These are phyloP conservation scores for Vitis hybrid DNA, from an alignment of 177 flowering plant species.

Conservation along the genomic window DNA sequence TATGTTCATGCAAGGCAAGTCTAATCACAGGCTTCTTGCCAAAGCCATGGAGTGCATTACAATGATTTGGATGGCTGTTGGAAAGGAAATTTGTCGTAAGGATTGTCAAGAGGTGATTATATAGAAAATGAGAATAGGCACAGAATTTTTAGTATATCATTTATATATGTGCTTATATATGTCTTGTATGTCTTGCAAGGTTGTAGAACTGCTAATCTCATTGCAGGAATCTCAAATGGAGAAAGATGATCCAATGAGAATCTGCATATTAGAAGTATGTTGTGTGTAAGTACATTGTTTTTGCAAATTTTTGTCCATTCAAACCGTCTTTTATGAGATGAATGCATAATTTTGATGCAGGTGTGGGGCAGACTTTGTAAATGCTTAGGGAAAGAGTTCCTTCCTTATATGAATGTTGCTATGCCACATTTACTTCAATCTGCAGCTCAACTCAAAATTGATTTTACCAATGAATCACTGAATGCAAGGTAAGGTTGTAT, in stretches of 20 bases:
- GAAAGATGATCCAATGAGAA: conserved; percentile 93
- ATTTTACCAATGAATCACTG: conserved; percentile 89
- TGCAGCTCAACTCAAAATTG: conserved; percentile 87
- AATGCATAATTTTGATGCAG: conserved; percentile 30
- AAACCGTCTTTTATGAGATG: background rate
- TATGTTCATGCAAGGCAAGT: conserved; percentile 80
- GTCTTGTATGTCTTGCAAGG: conserved; percentile 41
- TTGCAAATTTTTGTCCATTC: background rate
- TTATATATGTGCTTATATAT: background rate
- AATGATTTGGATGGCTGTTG: conserved; percentile 97
- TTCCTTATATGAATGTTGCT: conserved; percentile 94
- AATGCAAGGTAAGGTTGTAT: conserved; percentile 66
- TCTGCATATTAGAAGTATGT: conserved; percentile 94
- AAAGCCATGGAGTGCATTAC: conserved; percentile 99
- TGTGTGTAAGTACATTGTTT: background rate
- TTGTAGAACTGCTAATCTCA: conserved; percentile 95
- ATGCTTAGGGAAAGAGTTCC: conserved; percentile 94
- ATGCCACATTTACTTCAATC: conserved; percentile 96
- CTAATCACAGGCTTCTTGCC: conserved; percentile 97
- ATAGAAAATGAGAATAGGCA: no score
- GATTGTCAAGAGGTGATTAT: no score
- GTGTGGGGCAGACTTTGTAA: conserved; percentile 99
- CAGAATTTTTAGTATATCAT: conserved; percentile 31
- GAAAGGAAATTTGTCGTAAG: conserved; percentile 55
- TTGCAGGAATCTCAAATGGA: conserved; percentile 96